phyloP scores from a whole-genome alignment of 2,329 filamentous ascomycete genomes.

The Neurospora sp. region DNA sequence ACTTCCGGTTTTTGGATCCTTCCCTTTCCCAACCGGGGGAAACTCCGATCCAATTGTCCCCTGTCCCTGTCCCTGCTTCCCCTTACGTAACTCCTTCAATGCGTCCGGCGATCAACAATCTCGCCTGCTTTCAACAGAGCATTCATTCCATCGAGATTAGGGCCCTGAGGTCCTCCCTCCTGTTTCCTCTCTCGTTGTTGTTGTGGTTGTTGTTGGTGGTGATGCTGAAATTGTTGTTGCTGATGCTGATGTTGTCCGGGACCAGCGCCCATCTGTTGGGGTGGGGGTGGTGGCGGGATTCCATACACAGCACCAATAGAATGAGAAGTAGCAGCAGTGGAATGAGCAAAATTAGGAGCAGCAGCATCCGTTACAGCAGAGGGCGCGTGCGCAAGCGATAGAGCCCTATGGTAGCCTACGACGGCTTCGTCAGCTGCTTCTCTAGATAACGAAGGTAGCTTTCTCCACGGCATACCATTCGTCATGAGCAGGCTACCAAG shows the following conservation, averaged over 20 bases:
- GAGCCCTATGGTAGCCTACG: constrained; percentile 16
- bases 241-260: neutral
- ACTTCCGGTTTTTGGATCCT: too few relatives aligned
- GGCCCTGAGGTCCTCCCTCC: constrained; percentile 11
- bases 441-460: neutral
- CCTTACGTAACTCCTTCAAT: constrained; percentile 3
- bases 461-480: constrained; percentile 12
- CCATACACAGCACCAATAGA: constrained; percentile 2
- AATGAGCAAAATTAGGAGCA: neutral
- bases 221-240: neutral
- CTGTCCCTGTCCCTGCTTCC: neutral
- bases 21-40: neutral
- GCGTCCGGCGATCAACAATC: constrained; percentile 39
- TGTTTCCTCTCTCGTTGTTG: constrained; percentile 13
- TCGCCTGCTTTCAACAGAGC: constrained; percentile 49
- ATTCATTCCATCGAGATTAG: constrained; percentile 45
- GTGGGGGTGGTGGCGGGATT: neutral
- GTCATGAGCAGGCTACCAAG: constrained; percentile 5
- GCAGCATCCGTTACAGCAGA: neutral
- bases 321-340: too few relatives aligned
- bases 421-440: constrained; percentile 6
- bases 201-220: neutral
- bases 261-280: constrained; percentile 3
- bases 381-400: constrained; percentile 4
- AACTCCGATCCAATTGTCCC: neutral